Percentiles rank a stretch among this genome's conserved stretches.
These are phyloP conservation scores for Ustilago tritici DNA, from an alignment of 1,284 basidiomycete species.

Conservation along the genomic window DNA sequence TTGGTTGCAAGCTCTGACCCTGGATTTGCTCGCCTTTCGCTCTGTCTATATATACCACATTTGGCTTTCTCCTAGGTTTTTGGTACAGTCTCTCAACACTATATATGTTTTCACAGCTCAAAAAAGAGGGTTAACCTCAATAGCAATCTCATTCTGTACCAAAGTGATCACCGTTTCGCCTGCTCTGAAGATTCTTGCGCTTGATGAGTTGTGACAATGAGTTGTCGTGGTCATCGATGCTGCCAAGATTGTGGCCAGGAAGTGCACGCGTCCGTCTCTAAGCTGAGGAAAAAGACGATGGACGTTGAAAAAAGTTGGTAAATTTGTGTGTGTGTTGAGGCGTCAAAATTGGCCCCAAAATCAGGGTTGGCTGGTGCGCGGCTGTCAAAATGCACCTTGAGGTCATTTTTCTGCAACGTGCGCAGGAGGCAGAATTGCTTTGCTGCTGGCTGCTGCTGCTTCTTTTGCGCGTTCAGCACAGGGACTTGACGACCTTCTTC, in stretches of 20 bases:
- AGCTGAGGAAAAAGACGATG: neutral
- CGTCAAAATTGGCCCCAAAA: neutral
- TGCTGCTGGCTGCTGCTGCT: neutral
- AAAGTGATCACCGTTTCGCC: neutral
- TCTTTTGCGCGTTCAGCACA: neutral
- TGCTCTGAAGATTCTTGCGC: neutral
- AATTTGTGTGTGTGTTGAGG: neutral
- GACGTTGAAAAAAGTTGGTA: neutral
- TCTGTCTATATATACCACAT: slow-evolving; percentile 25
- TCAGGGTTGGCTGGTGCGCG: neutral
- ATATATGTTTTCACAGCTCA: neutral
- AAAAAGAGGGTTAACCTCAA: neutral
- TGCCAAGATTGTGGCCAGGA: neutral
- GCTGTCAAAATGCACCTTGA: slow-evolving; percentile 22
- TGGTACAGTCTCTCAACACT: slow-evolving; percentile 1
- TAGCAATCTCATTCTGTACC: slow-evolving; percentile 4
- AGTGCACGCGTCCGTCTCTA: neutral
- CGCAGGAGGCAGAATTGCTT: slow-evolving; percentile 19
- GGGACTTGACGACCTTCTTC: neutral
- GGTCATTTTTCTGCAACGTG: slow-evolving; percentile 34
- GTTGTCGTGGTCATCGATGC: neutral
- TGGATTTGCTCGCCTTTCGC: slow-evolving; percentile 2
- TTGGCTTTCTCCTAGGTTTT: neutral
- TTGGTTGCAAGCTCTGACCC: no score
- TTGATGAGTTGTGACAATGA: neutral